Evolutionary conservation across 305 asterid genomes (phyloP).

Genomic region (Ilex paraguariensis): DNA sequence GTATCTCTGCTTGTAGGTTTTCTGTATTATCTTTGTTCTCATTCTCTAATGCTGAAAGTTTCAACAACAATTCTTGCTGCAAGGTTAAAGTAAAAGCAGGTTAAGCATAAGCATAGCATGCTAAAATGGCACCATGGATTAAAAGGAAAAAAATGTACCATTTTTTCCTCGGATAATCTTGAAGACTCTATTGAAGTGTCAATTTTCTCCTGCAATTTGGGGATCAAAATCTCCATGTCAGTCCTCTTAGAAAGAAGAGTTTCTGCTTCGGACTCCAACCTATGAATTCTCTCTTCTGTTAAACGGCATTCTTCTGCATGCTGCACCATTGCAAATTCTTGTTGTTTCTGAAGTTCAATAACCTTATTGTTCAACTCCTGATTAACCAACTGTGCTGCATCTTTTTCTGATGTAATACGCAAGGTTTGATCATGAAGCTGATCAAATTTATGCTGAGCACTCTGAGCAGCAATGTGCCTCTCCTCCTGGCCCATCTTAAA

Average conservation of each 20-base stretch:
- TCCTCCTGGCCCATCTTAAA: slow-evolving; percentile 64
- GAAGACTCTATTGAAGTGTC: slow-evolving; percentile 49
- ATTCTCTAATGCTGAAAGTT: slow-evolving; percentile 59
- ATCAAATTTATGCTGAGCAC: slow-evolving; percentile 63
- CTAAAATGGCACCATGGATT: slow-evolving; percentile 20
- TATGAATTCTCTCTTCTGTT: slow-evolving; percentile 68
- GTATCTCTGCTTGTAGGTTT: slow-evolving; percentile 58
- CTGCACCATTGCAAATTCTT: slow-evolving; percentile 79
- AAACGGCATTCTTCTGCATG: slow-evolving; percentile 89
- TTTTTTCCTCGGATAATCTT: slow-evolving; percentile 53
- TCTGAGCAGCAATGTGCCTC: slow-evolving; percentile 53
- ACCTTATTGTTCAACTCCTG: slow-evolving; percentile 57
- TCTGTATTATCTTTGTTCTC: slow-evolving; percentile 47
- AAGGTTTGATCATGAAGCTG: slow-evolving; percentile 44
- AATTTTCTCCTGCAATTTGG: slow-evolving; percentile 55
- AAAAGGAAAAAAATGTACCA: slow-evolving; percentile 49
- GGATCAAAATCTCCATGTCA: slow-evolving; percentile 57
- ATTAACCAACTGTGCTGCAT: slow-evolving; percentile 51
- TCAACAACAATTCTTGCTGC: slow-evolving; percentile 75
- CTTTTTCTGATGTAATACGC: slow-evolving; percentile 56
- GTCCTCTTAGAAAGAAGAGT: slow-evolving; percentile 53
- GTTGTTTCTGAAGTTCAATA: slow-evolving; percentile 80
- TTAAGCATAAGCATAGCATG: slow-evolving; percentile 11
- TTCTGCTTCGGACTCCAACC: slow-evolving; percentile 67
- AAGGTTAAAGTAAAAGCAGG: slow-evolving; percentile 24